Conservation (phyloP, 257 asterid species). For the Linaria vulgaris region DNA sequence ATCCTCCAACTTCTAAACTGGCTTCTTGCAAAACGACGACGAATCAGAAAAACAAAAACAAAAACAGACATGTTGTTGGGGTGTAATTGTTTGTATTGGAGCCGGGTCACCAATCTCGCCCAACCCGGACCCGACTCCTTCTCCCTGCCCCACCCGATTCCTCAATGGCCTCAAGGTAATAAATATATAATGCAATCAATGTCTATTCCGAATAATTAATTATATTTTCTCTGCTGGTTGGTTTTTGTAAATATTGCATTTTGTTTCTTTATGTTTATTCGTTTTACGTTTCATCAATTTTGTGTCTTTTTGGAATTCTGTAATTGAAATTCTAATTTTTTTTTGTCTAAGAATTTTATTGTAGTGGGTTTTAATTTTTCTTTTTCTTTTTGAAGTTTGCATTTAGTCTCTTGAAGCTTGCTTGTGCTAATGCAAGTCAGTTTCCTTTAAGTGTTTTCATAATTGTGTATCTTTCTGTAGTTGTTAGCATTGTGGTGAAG, state of each 20-base stretch:
- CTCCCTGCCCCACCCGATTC: conserved; percentile 75
- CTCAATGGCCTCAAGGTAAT: conserved; percentile 89
- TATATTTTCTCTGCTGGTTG: too few relatives aligned
- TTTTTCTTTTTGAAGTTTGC: background rate
- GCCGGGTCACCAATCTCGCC: conserved; percentile 36
- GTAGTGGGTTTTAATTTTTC: background rate
- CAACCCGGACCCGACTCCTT: conserved; percentile 46
- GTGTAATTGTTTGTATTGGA: conserved; percentile 61
- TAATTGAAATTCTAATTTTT: background rate
- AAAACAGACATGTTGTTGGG: conserved; percentile 53
- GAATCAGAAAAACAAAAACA: too few relatives aligned
- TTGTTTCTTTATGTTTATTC: background rate
- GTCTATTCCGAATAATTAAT: too few relatives aligned
- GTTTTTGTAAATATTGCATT: too few relatives aligned
- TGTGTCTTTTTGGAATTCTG: background rate
- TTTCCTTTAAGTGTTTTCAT: too few relatives aligned
- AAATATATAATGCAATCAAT: conserved; percentile 12
- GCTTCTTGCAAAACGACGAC: background rate
- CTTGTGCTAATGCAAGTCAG: too few relatives aligned
- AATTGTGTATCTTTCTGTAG: too few relatives aligned
- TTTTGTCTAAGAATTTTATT: too few relatives aligned
- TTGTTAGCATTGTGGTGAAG: too few relatives aligned
- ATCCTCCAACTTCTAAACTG: conserved; percentile 10
- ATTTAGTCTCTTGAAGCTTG: background rate
- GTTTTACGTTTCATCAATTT: background rate